These are phyloP conservation scores for Phialocephala sp. DNA, from an alignment of 2,329 filamentous ascomycete species.

Conservation along the genomic window DNA sequence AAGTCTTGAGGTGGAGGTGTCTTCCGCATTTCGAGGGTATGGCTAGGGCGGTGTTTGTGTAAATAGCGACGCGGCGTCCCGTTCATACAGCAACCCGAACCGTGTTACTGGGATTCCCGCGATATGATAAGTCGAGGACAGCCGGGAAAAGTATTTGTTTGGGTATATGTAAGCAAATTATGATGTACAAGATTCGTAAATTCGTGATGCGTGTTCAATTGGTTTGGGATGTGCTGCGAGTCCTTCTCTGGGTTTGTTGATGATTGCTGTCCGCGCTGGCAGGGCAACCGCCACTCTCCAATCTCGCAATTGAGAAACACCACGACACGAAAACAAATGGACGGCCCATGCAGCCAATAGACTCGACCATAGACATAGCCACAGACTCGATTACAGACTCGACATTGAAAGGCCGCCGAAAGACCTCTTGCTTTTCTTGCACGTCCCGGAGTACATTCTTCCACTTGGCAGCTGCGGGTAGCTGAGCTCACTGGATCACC, in stretches of 20 bases:
- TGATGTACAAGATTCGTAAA: slow-evolving; percentile 21
- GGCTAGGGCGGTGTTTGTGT: slow-evolving; percentile 24
- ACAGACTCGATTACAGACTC: neutral
- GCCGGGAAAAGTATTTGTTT: neutral
- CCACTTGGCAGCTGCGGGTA: no score
- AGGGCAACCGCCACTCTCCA: neutral
- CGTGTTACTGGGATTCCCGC: slow-evolving; percentile 11
- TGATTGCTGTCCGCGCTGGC: neutral
- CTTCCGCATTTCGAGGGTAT: slow-evolving; percentile 33
- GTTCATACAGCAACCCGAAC: slow-evolving; percentile 39
- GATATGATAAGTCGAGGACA: slow-evolving; percentile 19
- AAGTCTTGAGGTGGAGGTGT: slow-evolving; percentile 34
- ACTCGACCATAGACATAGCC: neutral
- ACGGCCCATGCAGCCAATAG: neutral
- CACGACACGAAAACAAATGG: slow-evolving; percentile 3
- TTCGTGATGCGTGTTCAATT: slow-evolving; percentile 20
- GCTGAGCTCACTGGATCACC: no score
- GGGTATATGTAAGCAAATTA: slow-evolving; percentile 12
- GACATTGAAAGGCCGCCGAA: no score
- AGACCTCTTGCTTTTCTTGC: no score
- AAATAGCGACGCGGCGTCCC: slow-evolving; percentile 31
- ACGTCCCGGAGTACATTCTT: no score
- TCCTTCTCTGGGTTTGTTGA: neutral
- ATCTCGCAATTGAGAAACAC: neutral
- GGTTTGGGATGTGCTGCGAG: slow-evolving; percentile 1